Conservation (phyloP, 176 grass and related monocot species). For the Musa acuminata region DNA sequence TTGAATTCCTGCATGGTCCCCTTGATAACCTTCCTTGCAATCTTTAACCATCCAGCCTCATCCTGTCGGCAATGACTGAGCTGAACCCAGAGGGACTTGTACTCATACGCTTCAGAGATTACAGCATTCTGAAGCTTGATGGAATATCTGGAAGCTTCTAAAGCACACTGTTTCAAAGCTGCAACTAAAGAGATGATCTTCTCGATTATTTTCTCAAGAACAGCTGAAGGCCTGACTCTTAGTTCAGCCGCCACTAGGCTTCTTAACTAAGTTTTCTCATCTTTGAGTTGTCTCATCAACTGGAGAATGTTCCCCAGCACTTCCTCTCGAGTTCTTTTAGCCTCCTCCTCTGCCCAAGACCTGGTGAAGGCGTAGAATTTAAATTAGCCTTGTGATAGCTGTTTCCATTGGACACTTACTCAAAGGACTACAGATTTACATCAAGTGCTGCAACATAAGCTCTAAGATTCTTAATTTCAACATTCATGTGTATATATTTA, state of each 20-base stretch:
- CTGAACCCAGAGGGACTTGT: conserved; percentile 19
- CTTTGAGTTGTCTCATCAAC: conserved; percentile 34
- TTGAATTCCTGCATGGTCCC: conserved; percentile 64
- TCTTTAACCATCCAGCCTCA: conserved; percentile 45
- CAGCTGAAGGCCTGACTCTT: conserved; percentile 29
- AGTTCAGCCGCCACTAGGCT: conserved; percentile 44
- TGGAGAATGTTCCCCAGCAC: conserved; percentile 45
- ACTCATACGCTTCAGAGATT: conserved; percentile 34
- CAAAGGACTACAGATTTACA: no score
- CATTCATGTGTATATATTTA: no score
- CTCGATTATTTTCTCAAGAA: conserved; percentile 51
- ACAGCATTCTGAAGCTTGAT: conserved; percentile 16
- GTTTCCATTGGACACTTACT: no score
- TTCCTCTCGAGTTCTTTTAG: conserved; percentile 76
- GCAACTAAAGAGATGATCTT: conserved; percentile 47
- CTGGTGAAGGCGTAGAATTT: conserved; percentile 32
- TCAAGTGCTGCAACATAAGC: no score
- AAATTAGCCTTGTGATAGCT: not conserved
- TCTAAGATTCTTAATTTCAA: no score
- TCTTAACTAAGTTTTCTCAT: conserved; percentile 43
- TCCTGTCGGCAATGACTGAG: conserved; percentile 18
- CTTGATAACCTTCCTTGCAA: conserved; percentile 54
- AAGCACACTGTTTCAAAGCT: conserved; percentile 40
- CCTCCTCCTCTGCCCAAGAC: conserved; percentile 93
- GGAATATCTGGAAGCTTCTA: conserved; percentile 19